Conservation (phyloP, 2,329 filamentous ascomycete species). For the Epichloe sibirici region DNA sequence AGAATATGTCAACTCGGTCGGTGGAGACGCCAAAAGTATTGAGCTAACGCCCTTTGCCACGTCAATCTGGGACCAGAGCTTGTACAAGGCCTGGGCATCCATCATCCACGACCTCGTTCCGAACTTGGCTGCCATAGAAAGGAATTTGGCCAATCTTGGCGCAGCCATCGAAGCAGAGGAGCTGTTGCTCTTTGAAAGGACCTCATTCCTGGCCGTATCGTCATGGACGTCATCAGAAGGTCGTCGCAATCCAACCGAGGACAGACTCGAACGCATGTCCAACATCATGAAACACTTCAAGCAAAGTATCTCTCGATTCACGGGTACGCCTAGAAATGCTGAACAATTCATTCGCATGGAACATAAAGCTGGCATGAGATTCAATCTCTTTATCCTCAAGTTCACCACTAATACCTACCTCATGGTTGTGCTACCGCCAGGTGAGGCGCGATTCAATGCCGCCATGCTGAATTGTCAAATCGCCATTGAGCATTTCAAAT, state of each 20-base stretch:
- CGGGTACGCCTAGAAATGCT: conserved; percentile 65
- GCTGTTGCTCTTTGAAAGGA: conserved; percentile 86
- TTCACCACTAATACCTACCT: conserved; percentile 98
- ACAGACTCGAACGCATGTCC: conserved; percentile 85
- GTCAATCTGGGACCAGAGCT: conserved; percentile 95
- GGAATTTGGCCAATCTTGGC: conserved; percentile 70
- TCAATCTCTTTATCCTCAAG: conserved; percentile 89
- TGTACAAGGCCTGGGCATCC: conserved; percentile 96
- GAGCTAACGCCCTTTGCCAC: conserved; percentile 83
- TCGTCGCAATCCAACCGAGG: conserved; percentile 71
- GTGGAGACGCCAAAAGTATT: conserved; percentile 28
- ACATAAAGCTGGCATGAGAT: conserved; percentile 62
- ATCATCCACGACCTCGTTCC: conserved; percentile 98
- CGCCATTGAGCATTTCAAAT: conserved; percentile 69
- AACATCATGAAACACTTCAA: conserved; percentile 99
- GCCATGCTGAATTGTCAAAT: conserved; percentile 84
- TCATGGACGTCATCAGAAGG: conserved; percentile 71
- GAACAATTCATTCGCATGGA: conserved; percentile 75
- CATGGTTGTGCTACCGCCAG: conserved; percentile 80
- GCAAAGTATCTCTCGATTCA: conserved; percentile 66
- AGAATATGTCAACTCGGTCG: conserved; percentile 33
- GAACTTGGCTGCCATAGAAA: conserved; percentile 78
- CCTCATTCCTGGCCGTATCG: conserved; percentile 92
- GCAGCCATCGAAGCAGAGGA: conserved; percentile 85
- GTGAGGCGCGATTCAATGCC: conserved; percentile 82